These are phyloP conservation scores for Cymbomonas tetramitiformis DNA, from an alignment of 139 green algal species.

Conservation along the genomic window DNA sequence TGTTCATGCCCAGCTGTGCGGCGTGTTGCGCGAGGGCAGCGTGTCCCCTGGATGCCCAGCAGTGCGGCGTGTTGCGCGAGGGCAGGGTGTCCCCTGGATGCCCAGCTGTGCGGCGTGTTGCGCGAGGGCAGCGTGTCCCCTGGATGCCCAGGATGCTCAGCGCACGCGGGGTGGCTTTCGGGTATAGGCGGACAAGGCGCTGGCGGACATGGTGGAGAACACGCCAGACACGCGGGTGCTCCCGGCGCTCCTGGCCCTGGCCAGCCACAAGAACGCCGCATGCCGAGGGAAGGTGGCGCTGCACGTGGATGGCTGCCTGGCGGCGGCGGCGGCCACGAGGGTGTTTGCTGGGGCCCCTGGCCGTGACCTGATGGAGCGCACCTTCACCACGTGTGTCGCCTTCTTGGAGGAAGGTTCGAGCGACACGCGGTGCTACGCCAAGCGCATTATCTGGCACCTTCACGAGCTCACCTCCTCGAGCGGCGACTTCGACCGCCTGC, in stretches of 20 bases:
- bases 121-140: too few species aligned
- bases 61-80: too few species aligned
- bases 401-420: background rate
- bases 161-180: too few species aligned
- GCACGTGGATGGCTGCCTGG: conserved; percentile 41
- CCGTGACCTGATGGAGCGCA: background rate
- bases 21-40: too few species aligned
- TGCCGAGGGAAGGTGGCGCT: conserved; percentile 26
- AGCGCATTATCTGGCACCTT: conserved; percentile 1
- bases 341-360: background rate
- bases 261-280: conserved; percentile 29
- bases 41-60: too few species aligned
- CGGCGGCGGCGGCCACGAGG: background rate
- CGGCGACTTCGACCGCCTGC: background rate
- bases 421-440: background rate
- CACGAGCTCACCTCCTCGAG: background rate
- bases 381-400: background rate
- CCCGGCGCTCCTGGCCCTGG: conserved; percentile 32
- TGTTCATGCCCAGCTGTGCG: too few species aligned
- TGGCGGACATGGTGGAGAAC: conserved; percentile 38
- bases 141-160: too few species aligned
- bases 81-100: too few species aligned
- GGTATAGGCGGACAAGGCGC: conserved; percentile 44
- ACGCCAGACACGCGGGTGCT: conserved; percentile 21
- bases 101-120: too few species aligned